A percentile compares a stretch with the other conserved stretches of the same genome.
Conservation (phyloP, 202 grass and related monocot species). For the Bolboschoenoplectus hybrid region DNA sequence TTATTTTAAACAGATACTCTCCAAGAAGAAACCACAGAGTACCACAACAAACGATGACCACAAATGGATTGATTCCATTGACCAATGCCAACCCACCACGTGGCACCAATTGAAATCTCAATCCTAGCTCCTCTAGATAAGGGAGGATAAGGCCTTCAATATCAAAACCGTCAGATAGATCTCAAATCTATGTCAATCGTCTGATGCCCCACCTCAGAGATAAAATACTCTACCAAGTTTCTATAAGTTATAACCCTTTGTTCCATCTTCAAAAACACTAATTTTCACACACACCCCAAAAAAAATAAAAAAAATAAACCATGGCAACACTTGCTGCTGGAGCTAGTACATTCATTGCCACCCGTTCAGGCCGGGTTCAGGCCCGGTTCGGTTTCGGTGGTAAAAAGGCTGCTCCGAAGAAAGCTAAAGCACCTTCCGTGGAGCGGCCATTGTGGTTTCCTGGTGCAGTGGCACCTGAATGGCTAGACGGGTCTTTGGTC, state of each 20-base stretch:
- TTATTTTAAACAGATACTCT: slow-evolving; percentile 49
- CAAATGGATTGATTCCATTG: slow-evolving; percentile 34
- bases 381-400: slow-evolving; percentile 60
- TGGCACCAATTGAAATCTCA: slow-evolving; percentile 47
- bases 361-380: slow-evolving; percentile 58
- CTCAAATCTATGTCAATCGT: slow-evolving; percentile 38
- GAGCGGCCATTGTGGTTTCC: slow-evolving; percentile 94
- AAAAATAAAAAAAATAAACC: slow-evolving; percentile 11
- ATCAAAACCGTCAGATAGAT: slow-evolving; percentile 73
- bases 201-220: slow-evolving; percentile 55
- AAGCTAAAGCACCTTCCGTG: slow-evolving; percentile 36
- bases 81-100: slow-evolving; percentile 54
- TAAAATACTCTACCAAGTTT: slow-evolving; percentile 44
- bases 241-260: slow-evolving; percentile 41
- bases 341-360: slow-evolving; percentile 84
- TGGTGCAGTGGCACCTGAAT: slow-evolving; percentile 70
- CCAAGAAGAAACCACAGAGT: not conserved
- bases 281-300: slow-evolving; percentile 11
- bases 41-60: slow-evolving; percentile 40
- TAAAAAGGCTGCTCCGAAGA: slow-evolving; percentile 52
- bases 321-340: slow-evolving; percentile 81
- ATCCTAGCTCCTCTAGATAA: slow-evolving; percentile 55
- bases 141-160: slow-evolving; percentile 71
- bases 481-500: slow-evolving; percentile 75
- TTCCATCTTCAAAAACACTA: slow-evolving; percentile 32